Evolutionary conservation across 23 red algal species (phyloP).

Genomic region (Agarophyton chilense): DNA sequence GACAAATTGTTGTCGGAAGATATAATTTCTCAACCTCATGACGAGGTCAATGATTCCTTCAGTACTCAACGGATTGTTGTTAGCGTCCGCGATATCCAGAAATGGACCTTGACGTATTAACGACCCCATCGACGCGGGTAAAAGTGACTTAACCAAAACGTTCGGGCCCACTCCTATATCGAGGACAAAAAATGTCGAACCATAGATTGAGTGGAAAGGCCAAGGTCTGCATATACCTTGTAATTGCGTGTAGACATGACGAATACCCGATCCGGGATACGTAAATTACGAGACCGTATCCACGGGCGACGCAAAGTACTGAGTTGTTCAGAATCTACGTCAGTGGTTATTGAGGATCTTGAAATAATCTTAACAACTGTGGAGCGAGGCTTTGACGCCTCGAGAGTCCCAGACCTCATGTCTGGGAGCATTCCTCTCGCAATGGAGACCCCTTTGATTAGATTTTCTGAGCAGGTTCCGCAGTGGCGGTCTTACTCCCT

Average conservation of each 20-base stretch:
- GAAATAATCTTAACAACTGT: too few species aligned
- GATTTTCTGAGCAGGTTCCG: too few species aligned
- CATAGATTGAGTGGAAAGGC: not conserved
- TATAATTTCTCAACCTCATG: not conserved
- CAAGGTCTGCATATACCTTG: not conserved
- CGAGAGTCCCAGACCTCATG: too few species aligned
- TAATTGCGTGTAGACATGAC: conserved; percentile 11
- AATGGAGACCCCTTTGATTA: too few species aligned
- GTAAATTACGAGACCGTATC: too few species aligned
- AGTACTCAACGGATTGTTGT: not conserved
- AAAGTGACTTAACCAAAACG: not conserved
- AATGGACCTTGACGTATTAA: not conserved
- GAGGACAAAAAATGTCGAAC: not conserved
- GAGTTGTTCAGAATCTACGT: too few species aligned
- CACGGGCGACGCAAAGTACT: too few species aligned
- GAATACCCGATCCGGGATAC: not conserved
- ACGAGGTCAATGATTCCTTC: not conserved
- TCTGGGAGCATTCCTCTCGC: too few species aligned
- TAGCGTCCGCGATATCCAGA: not conserved
- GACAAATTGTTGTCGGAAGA: too few species aligned
- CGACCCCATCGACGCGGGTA: not conserved
- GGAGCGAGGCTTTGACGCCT: too few species aligned
- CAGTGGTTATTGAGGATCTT: too few species aligned
- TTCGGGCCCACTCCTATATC: conserved; percentile 13
- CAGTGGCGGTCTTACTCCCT: too few species aligned